Evolutionary conservation across 2,329 filamentous ascomycete genomes (phyloP), one percentile per base, ranked within the genome.

Genomic region (Aspergillus oerlinghausenensis): DNA sequence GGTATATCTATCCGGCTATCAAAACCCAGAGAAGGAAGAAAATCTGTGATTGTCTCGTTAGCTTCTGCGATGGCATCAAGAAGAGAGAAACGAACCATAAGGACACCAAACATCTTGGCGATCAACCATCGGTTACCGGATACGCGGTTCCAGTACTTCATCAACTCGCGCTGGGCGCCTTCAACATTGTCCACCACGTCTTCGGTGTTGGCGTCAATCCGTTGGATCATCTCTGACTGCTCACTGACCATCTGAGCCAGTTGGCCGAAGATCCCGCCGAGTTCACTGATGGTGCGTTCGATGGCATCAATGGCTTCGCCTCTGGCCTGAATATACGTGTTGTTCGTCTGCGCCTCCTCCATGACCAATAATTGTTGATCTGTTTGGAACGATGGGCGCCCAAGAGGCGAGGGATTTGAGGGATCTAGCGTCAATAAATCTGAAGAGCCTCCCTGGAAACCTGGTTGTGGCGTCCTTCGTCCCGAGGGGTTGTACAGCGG

Each of bases 131-230:
- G 83, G 78, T 99, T 99, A 60, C 92, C 91, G 55, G 91, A 94
- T 28, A 97, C 92, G 43, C 92, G 84, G 28, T 86, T 88, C 93
- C 94, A 99, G 76, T 97, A 99, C 74, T 97, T 97, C 77, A 99
- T 85, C 69, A 99, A 73, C 75, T 99, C 93, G 61, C 92, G 83
- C 72, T 99, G 94, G 5, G 94, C 94, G 19, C 94, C 94, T 69
- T 96, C 86, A n/a, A 99, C 93, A 67, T 99, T 99, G 69, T 97
- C 93, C 54, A 99, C 93, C 5, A 99, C 91, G 66, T 97, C 92
- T 70, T 99, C 94, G 1, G 93, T 97, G 74, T 97, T 97, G 63
- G 93, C 93, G 68, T 97, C 93, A 69, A 97, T 97, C 51, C 93
- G 83, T 75, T 97, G 91, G 63, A 99, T 96, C 88, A 96, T 96